Percentiles rank a stretch among this genome's conserved stretches.
phyloP scores from a whole-genome alignment of 305 asterid genomes.

The Lippia alba region DNA sequence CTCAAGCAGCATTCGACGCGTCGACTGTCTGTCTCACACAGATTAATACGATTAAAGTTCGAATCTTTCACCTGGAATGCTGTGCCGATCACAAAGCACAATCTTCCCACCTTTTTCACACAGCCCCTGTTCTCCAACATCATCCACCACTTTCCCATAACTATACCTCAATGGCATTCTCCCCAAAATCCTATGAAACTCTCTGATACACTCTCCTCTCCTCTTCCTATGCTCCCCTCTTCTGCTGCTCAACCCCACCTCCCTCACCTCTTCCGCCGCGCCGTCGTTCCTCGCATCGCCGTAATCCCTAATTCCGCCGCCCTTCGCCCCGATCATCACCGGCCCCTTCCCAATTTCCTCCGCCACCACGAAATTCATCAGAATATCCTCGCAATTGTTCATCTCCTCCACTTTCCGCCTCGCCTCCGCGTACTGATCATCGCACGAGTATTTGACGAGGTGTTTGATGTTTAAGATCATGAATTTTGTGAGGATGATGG shows the following conservation, averaged over 20 bases:
- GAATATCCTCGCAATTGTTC: slow-evolving; percentile 84
- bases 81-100: slow-evolving; percentile 69
- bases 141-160: slow-evolving; percentile 72
- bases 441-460: slow-evolving; percentile 70
- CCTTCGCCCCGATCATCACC: slow-evolving; percentile 60
- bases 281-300: slow-evolving; percentile 90
- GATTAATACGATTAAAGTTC: too few relatives aligned
- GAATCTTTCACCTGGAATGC: slow-evolving; percentile 41
- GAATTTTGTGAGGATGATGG: slow-evolving; percentile 77
- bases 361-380: slow-evolving; percentile 87
- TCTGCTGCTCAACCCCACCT: slow-evolving; percentile 87
- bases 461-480: slow-evolving; percentile 57
- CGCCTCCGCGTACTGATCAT: slow-evolving; percentile 39
- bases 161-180: slow-evolving; percentile 81
- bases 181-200: slow-evolving; percentile 72
- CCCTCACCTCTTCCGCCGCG: slow-evolving; percentile 48
- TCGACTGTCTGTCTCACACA: too few relatives aligned
- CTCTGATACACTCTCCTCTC: slow-evolving; percentile 77
- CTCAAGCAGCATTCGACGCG: too few relatives aligned
- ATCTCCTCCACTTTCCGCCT: slow-evolving; percentile 57
- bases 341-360: slow-evolving; percentile 64
- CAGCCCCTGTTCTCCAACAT: slow-evolving; percentile 81
- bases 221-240: slow-evolving; percentile 76
- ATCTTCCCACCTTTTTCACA: slow-evolving; percentile 72
- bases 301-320: slow-evolving; percentile 72